Evolutionary conservation across 495 filamentous ascomycete species (phyloP).

Genomic region (Viridothelium virens): DNA sequence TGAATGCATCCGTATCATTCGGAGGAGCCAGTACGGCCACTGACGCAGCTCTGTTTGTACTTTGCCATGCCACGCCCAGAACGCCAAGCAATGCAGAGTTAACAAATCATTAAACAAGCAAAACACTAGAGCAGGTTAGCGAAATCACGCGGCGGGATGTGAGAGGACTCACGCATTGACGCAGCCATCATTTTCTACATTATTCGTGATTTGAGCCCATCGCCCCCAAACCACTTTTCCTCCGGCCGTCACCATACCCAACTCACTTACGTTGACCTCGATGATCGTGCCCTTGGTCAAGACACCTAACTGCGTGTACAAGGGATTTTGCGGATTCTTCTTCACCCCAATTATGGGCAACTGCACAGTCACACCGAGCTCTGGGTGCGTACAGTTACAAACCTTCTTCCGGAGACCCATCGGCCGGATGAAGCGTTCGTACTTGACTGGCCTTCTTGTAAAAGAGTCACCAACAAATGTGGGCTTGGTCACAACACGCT

Average conservation of each 20-base stretch:
- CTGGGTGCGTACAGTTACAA: constrained; percentile 83
- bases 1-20: not conserved
- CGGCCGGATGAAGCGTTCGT: constrained; percentile 70
- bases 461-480: constrained; percentile 88
- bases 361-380: constrained; percentile 82
- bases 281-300: constrained; percentile 90
- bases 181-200: constrained; percentile 73
- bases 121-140: constrained; percentile 14
- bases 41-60: not conserved
- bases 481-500: constrained; percentile 91
- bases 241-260: constrained; percentile 84
- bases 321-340: constrained; percentile 94
- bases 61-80: not conserved
- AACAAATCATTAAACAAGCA: constrained; percentile 21
- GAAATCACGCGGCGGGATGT: not conserved
- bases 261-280: constrained; percentile 90
- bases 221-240: constrained; percentile 91
- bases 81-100: not conserved
- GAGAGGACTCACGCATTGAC: constrained; percentile 49
- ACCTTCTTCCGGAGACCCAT: constrained; percentile 91
- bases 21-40: not conserved
- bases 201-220: constrained; percentile 74
- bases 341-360: constrained; percentile 90
- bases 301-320: constrained; percentile 92
- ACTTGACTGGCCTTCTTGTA: constrained; percentile 87